Evolutionary conservation across 495 filamentous ascomycete genomes (phyloP), one percentile per base, ranked within the genome.

Genomic region (Xylona heveae): DNA sequence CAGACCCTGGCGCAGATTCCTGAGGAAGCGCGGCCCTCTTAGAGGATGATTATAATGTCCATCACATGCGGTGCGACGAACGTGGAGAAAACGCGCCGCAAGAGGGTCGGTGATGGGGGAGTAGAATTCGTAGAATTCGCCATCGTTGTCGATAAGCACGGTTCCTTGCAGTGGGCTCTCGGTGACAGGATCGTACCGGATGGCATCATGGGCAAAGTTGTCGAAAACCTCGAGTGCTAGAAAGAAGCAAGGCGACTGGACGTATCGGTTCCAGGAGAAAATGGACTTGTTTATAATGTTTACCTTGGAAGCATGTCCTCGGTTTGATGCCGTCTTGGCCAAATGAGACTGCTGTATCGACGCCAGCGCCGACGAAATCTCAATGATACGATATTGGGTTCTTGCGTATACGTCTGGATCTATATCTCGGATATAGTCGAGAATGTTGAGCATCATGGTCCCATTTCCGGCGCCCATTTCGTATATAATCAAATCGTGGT

Each of bases 171-270:
- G 62, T 0, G 84, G 74, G 29, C 68, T 46, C 43, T 78, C 71
- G 12, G 80, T 90, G 21, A 51, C 43, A 4, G 64, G 53, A 50
- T 93, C 71, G 59, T 92, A 94, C 40, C 88, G 81, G 42, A 99
- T 66, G 24, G 71, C 62, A 56, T 99, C 88, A 56, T 99, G 88
- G 15, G 78, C 71, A 53, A 99, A 95, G 53, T 99, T 99, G 55
- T 99, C 88, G 44, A 94, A 84, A 35, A 99, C 88, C 48, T 99
- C 88, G 42, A 99, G 72, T n/a, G 84, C 88, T 3, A 99, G 65
- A 59, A 99, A 94, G 58, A 88, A 99, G 59, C 88, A 94, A 0
- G 88, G 85, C 1, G 73, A 77, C 5, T 81, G 71, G 10, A 92
- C 80, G 37, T 77, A 78, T 16, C 59, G 62, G 39, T 74, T 57